Base-by-base conservation (phyloP, 371 early-diverging fungal species). In the Smittium culicis region DNA sequence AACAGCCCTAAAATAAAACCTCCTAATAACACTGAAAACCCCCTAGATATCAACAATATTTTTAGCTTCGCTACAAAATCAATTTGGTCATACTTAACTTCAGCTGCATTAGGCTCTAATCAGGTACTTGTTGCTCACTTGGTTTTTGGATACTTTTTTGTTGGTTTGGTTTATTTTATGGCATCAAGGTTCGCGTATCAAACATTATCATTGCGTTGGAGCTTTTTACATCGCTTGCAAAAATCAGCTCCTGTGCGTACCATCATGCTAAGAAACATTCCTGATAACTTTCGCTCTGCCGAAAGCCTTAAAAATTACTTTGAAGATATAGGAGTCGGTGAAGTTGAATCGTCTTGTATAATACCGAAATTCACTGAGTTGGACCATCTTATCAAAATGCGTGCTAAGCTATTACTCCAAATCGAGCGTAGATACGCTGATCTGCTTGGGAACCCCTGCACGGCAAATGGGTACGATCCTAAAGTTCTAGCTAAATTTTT, bases 401-500 rank as follows among this genome's bases (percentile, higher is more conserved):
- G 79, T 14, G 73, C 79, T 8, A 24, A 32, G 57, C 66, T 28
- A 45, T 57, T 78, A 58, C 56, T 67, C 8, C 35, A 55, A 11
- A 66, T 78, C 54, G 79, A 78, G 62, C 67, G 72, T 17, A 70
- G 71, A 25, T 74, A 73, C 30, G 69, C 45, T 34, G n/a, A 54
- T 65, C 66, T 77, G n/a, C 68, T 78, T 56, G 79, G 79, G 16
- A 78, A 78, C 64, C 79, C 79, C 0, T 78, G 79, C 54, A 60
- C n/a, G 33, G 73, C 79, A 34, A 71, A 72, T 5, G 73, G 67
- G 1, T 78, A 78, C 25, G 72, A 78, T 34, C 74, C 76, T 0
- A 69, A 61, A 63, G 25, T 54, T 25, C 67, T 77, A 54, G 33
- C 57, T 0, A 31, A 2, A 24, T 57, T 71, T 54, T 74, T 73